Evolutionary conservation across 2,329 filamentous ascomycete species (phyloP).

Genomic region (Paecilomyces dactylethromorphus): DNA sequence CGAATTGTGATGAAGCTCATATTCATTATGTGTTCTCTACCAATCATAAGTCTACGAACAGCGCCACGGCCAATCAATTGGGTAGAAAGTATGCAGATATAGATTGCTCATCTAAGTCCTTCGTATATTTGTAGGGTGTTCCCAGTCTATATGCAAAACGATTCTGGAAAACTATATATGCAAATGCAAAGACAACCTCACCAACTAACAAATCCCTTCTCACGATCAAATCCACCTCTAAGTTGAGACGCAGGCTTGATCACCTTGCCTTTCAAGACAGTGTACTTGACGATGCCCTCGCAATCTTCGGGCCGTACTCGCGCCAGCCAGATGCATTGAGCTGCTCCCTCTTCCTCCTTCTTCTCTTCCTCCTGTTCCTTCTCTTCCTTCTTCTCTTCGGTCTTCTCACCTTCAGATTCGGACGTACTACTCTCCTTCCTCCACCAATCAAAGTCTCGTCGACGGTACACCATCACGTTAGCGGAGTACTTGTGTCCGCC

Average conservation of each 20-base stretch:
- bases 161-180: neutral
- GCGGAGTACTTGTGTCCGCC: conserved; percentile 95
- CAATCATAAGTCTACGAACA: no score
- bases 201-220: conserved; percentile 80
- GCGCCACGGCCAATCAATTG: neutral
- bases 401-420: conserved; percentile 26
- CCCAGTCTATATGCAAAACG: neutral
- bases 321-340: conserved; percentile 89
- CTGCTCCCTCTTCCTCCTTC: conserved; percentile 51
- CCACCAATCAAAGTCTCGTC: conserved; percentile 39
- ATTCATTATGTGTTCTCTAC: no score
- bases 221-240: conserved; percentile 82
- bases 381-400: conserved; percentile 30
- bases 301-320: conserved; percentile 81
- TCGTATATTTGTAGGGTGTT: neutral
- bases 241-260: conserved; percentile 83
- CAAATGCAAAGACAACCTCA: conserved; percentile 33
- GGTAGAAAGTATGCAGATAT: neutral
- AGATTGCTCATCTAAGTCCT: neutral
- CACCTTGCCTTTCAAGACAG: conserved; percentile 86
- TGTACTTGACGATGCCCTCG: conserved; percentile 85
- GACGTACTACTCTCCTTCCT: conserved; percentile 10
- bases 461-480: conserved; percentile 87
- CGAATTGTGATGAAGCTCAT: no score
- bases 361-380: conserved; percentile 30